Base-by-base conservation (phyloP, 1,139 yeast species). In the Hyphopichia buzzinii region DNA sequence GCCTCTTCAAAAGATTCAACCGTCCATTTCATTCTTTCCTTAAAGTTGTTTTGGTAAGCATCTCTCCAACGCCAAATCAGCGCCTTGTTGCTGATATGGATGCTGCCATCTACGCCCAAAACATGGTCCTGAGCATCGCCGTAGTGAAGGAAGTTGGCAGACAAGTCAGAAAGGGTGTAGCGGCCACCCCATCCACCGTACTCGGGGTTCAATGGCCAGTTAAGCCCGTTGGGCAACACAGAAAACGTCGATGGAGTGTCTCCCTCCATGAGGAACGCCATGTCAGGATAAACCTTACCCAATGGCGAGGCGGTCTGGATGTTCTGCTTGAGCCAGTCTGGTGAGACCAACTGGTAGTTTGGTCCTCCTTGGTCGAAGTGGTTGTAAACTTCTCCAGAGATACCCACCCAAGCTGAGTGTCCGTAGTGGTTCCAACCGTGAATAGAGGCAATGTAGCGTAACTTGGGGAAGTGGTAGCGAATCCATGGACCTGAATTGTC, bases 61-160 rank as follows among this genome's bases (percentile, higher is more conserved):
- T 47, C 49, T 45, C 60, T 50, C 59, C 58, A 55, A 43, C 57
- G 50, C 59, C 59, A 55, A 17, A 55, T 53, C 3, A 16, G n/a
- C n/a, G n/a, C n/a, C n/a, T n/a, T n/a, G n/a, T n/a, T n/a, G n/a
- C n/a, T n/a, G n/a, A n/a, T n/a, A n/a, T n/a, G n/a, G n/a, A n/a
- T n/a, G n/a, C n/a, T n/a, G n/a, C n/a, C n/a, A n/a, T n/a, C n/a
- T n/a, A n/a, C n/a, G n/a, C n/a, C n/a, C n/a, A n/a, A n/a, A n/a
- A n/a, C n/a, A n/a, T n/a, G n/a, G n/a, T n/a, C n/a, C n/a, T n/a
- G n/a, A n/a, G n/a, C n/a, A n/a, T n/a, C n/a, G n/a, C n/a, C n/a
- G n/a, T n/a, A n/a, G n/a, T n/a, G n/a, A n/a, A n/a, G n/a, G n/a
- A n/a, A n/a, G n/a, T n/a, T n/a, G n/a, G n/a, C n/a, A n/a, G n/a